Evolutionary conservation across 2,329 filamentous ascomycete genomes (phyloP).

Genomic region (Sphaerulina vaccinii): DNA sequence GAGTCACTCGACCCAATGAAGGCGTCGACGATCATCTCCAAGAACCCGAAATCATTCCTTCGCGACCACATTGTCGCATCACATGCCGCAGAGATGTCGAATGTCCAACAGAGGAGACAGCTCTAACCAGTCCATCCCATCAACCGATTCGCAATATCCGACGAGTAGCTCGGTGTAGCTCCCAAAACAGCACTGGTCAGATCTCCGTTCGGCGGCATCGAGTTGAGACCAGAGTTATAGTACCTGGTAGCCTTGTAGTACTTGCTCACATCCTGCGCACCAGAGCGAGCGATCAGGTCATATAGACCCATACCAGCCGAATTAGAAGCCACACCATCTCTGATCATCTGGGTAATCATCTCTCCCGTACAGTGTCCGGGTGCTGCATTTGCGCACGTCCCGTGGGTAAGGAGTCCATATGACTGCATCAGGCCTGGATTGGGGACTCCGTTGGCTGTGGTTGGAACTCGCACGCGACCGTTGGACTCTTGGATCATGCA

Average conservation of each 20-base stretch:
- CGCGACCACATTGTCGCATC: background rate
- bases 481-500: constrained; percentile 46
- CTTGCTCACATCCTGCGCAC: constrained; percentile 36
- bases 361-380: constrained; percentile 40
- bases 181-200: constrained; percentile 1
- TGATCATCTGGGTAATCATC: constrained; percentile 42
- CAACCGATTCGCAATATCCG: constrained; percentile 21
- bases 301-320: constrained; percentile 43
- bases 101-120: too few relatives aligned
- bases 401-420: constrained; percentile 40
- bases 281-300: constrained; percentile 37
- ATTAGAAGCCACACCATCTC: constrained; percentile 45
- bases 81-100: background rate
- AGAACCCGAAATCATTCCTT: background rate
- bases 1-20: background rate
- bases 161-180: constrained; percentile 15
- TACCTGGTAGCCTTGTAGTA: constrained; percentile 49
- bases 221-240: constrained; percentile 48
- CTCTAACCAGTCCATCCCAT: constrained; percentile 4
- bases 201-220: constrained; percentile 8
- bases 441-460: constrained; percentile 40
- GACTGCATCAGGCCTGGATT: constrained; percentile 51
- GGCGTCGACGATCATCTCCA: background rate
- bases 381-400: constrained; percentile 21
- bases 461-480: constrained; percentile 46